phyloP scores from a whole-genome alignment of 2,329 filamentous ascomycete species.

The Xylariaceae sp. region DNA sequence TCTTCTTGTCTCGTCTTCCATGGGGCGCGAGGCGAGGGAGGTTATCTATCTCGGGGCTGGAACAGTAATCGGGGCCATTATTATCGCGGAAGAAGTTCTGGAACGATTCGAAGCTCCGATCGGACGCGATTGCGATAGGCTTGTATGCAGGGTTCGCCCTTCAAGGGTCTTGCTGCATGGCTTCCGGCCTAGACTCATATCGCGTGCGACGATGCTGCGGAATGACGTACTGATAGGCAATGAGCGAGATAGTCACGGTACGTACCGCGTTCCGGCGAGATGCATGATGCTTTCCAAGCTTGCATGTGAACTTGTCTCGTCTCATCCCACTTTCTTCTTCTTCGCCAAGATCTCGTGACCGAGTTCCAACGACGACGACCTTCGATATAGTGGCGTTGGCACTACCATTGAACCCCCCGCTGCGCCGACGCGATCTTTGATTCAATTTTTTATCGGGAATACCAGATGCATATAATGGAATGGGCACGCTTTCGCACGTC shows the following conservation, averaged over 20 bases:
- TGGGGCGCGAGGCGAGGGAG: constrained; percentile 1
- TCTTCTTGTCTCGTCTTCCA: constrained; percentile 3
- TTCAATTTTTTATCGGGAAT: not conserved
- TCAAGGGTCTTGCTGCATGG: not conserved
- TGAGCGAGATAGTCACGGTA: not conserved
- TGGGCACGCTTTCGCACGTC: constrained; percentile 37
- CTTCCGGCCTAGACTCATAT: not conserved
- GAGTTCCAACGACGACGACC: not conserved
- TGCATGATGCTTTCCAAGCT: not conserved
- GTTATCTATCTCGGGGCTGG: not conserved
- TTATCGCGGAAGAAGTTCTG: constrained; percentile 1
- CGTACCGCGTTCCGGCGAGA: no score
- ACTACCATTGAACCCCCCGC: not conserved
- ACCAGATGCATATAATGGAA: constrained; percentile 33
- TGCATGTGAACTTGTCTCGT: not conserved
- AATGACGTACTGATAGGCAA: constrained; percentile 20
- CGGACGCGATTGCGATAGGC: not conserved
- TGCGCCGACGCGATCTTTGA: not conserved
- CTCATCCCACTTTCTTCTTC: not conserved
- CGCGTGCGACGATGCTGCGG: not conserved
- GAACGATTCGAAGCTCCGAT: not conserved
- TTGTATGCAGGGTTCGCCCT: not conserved
- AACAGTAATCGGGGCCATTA: no score
- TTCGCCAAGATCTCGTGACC: not conserved
- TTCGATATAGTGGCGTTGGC: not conserved